Base-by-base conservation (phyloP, 306 rosid genomes). In the Citrullus amarus region DNA sequence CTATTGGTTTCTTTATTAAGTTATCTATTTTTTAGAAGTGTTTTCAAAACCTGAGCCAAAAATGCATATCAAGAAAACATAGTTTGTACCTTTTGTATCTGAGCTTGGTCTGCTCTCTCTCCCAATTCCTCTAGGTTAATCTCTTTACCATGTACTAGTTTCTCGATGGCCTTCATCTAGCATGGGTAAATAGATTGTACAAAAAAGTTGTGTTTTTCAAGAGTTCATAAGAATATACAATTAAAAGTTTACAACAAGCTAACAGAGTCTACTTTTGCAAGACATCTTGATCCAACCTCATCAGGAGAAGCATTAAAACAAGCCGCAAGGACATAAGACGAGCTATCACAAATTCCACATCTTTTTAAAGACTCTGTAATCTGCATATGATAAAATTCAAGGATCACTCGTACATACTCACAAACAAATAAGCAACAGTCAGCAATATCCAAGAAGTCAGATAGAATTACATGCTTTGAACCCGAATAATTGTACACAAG, bases 401-500 rank as follows among this genome's bases (percentile, higher is more conserved):
- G 59, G 60, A 77, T 89, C 43, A 91, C 80, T 68, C 75, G 46
- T 39, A 41, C 61, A 56, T 14, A 76, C 65, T 55, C 50, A 55
- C 6, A 73, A 54, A 34, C 46, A 80, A 81, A 60, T 63, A 50
- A 78, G 72, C 2, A 81, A 69, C 20, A 50, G 11, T n/a, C 78
- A 58, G 61, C 30, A 20, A 36, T 44, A 56, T 73, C 13, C 46
- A 73, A 73, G 58, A 30, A 74, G 73, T 46, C 3, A 5, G 62
- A 16, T 3, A 32, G 10, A 16, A 59, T 85, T 87, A 90, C 98
- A 89, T 92, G 97, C 86, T 94, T 94, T 63, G 98, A 92, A 76
- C 93, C 98, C 4, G 96, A 87, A 87, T 87, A 94, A 80, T 88
- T 94, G 91, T 86, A 92, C 83, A 92, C 95, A 28, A 94, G 98